Evolutionary conservation across 2,329 filamentous ascomycete species (phyloP).

Genomic region (Cercospora zeina): DNA sequence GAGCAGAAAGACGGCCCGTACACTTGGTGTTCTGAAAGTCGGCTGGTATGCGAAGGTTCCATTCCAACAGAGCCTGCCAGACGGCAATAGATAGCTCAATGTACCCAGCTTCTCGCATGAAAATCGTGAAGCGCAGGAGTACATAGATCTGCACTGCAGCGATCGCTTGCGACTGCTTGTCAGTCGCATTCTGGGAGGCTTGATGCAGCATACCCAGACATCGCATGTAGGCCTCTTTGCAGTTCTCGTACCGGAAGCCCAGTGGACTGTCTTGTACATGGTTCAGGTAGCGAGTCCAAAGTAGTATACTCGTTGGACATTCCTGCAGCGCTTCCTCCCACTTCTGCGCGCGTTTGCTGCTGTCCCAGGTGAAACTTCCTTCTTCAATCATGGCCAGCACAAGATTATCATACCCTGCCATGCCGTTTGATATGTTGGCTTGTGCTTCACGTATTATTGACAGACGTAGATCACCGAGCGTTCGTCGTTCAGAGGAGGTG

Average conservation of each 20-base stretch:
- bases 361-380: conserved; percentile 72
- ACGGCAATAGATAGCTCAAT: conserved; percentile 72
- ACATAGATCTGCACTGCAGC: conserved; percentile 63
- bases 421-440: conserved; percentile 51
- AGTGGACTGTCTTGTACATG: conserved; percentile 68
- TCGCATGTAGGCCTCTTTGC: conserved; percentile 60
- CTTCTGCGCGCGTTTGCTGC: conserved; percentile 58
- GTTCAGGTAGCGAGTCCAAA: conserved; percentile 75
- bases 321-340: conserved; percentile 65
- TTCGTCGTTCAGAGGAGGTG: conserved; percentile 63
- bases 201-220: conserved; percentile 49
- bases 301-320: conserved; percentile 57
- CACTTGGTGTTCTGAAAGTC: conserved; percentile 6
- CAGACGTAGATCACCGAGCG: conserved; percentile 76
- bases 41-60: conserved; percentile 62
- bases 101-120: conserved; percentile 76
- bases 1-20: conserved; percentile 40
- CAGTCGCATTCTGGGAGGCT: neutral
- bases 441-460: conserved; percentile 78
- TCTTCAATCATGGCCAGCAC: conserved; percentile 71
- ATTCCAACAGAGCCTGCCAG: conserved; percentile 82
- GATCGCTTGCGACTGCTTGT: conserved; percentile 19
- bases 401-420: conserved; percentile 58
- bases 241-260: conserved; percentile 66
- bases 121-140: conserved; percentile 70